A percentile compares a stretch with the other conserved stretches of the same genome.
Conservation (phyloP, 2,329 filamentous ascomycete genomes). For the Xylaria sp. region DNA sequence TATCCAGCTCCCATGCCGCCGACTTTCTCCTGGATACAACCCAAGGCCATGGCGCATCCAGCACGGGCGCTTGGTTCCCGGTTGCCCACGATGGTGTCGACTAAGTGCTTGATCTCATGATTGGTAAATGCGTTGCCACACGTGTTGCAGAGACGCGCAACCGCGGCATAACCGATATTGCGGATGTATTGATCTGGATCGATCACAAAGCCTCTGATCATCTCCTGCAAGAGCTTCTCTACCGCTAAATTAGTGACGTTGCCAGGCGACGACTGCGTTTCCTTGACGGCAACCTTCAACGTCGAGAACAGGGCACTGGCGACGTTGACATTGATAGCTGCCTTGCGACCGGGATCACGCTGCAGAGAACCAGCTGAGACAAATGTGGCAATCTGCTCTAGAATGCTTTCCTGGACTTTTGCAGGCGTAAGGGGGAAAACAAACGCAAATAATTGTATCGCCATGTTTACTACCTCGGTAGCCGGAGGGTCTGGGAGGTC, state of each 20-base stretch:
- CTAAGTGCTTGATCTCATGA: conserved; percentile 83
- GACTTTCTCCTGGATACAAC: conserved; percentile 91
- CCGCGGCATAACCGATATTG: conserved; percentile 78
- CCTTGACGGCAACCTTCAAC: conserved; percentile 81
- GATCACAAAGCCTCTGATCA: conserved; percentile 71
- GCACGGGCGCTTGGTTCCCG: conserved; percentile 90
- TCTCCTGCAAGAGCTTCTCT: conserved; percentile 81
- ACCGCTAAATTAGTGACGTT: conserved; percentile 75
- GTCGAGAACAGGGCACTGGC: conserved; percentile 79
- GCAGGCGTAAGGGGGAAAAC: conserved; percentile 85
- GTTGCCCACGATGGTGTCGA: conserved; percentile 93
- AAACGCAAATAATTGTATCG: conserved; percentile 90
- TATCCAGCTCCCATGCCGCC: conserved; percentile 97
- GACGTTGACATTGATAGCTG: conserved; percentile 89
- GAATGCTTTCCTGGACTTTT: conserved; percentile 92
- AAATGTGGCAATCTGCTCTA: conserved; percentile 92
- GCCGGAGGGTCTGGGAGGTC: conserved; percentile 75
- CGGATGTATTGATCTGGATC: conserved; percentile 86
- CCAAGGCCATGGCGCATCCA: conserved; percentile 90
- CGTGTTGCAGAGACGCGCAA: conserved; percentile 80
- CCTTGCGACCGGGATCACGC: conserved; percentile 83
- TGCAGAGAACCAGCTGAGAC: conserved; percentile 79
- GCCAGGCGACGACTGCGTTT: conserved; percentile 73
- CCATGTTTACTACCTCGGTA: conserved; percentile 92
- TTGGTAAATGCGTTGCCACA: conserved; percentile 90